Base-by-base conservation (phyloP, 345 rosid genomes). In the Camelina sativa region DNA sequence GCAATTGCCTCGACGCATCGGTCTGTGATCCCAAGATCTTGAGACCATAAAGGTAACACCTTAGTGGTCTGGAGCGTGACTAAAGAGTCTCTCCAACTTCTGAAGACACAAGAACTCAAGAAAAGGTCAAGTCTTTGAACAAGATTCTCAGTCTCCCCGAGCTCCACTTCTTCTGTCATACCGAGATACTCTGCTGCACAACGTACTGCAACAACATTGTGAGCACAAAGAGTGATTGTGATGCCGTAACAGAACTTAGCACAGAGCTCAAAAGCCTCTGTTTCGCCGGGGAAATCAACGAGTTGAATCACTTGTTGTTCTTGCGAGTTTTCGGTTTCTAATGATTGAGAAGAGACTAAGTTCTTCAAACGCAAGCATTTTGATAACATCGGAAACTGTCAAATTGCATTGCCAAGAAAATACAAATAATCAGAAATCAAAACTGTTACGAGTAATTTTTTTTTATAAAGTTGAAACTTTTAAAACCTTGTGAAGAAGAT, bases 181-280 rank as follows among this genome's bases (percentile, higher is more conserved):
- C 91, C 93, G 65, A 94, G 77, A 69, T 88, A 94, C 59, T 91
- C 98, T 0, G 97, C 96, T 0, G 97, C 96, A 23, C 98, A 91
- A 35, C 96, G 83, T 28, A 80, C 93, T 0, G 96, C 83, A 5
- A 94, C 92, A 32, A 94, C 89, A 73, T 91, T 94, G 86, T 86
- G 85, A 77, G 97, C 92, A 46, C 88, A 88, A n/a, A 91, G 86
- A 40, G 97, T 94, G 80, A 94, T 86, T 30, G 97, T 91, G 30
- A 94, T 94, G 28, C 98, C 98, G 54, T 94, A 91, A 38, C 98
- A 94, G 86, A 94, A 94, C 83, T 91, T 94, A 53, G 97, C 97
- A 58, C 97, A 91, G 37, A 94, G 84, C 77, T 94, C 98, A 67
- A 94, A 94, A 17, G 97, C 93, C 69, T 94, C 97, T 11, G 82